These are phyloP conservation scores for Backusella tuberculispora DNA, from an alignment of 192 early-diverging fungal species.

Conservation along the genomic window DNA sequence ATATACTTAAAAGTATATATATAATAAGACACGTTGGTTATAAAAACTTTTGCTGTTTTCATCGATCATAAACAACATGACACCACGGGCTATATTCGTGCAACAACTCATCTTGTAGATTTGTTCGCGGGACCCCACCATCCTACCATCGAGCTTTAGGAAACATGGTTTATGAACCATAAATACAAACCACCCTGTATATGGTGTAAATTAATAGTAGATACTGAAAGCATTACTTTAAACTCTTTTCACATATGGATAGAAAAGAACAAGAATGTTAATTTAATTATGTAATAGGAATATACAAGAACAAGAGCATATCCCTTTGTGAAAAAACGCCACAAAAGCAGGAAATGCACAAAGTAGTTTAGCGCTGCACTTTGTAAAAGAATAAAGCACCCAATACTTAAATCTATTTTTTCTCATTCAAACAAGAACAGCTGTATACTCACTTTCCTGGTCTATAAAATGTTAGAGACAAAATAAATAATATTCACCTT, in stretches of 20 bases:
- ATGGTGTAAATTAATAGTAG: too few species aligned
- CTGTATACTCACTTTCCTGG: neutral
- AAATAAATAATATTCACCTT: too few species aligned
- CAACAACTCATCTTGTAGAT: neutral
- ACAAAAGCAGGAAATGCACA: neutral
- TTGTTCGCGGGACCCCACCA: neutral
- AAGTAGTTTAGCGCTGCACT: too few species aligned
- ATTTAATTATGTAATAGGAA: neutral
- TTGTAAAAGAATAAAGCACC: neutral
- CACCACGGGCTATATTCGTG: constrained; percentile 5
- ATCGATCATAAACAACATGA: constrained; percentile 10
- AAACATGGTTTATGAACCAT: neutral
- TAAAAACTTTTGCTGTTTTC: neutral
- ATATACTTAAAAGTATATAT: neutral
- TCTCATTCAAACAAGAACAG: too few species aligned
- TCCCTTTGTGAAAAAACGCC: neutral
- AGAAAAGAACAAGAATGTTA: neutral
- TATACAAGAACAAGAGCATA: neutral
- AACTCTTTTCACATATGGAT: too few species aligned
- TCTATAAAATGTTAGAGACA: neutral
- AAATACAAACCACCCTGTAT: too few species aligned
- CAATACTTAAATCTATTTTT: neutral
- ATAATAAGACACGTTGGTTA: neutral
- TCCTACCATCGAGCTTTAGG: neutral
- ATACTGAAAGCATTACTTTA: too few species aligned